Base-by-base conservation (phyloP, 345 rosid species). In the Chamaenerion angustifolium region DNA sequence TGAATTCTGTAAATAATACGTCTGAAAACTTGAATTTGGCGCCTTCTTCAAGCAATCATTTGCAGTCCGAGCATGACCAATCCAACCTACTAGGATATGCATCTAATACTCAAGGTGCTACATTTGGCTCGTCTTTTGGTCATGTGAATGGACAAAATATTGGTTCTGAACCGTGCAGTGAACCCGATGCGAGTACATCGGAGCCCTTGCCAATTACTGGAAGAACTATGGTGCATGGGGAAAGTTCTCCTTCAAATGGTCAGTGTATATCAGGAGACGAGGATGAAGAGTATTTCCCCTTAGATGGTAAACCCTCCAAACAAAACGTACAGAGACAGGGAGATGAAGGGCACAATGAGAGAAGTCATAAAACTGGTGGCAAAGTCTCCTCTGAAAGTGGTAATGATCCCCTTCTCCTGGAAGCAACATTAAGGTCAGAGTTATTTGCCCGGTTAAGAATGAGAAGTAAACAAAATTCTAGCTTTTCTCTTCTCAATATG, bases 161-260 rank as follows among this genome's bases (percentile, higher is more conserved):
- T 79, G 81, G 81, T n/a, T 71, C 82, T 57, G 89, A 80, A 59
- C 83, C 67, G 45, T 76, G 85, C 71, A 87, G 93, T 74, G 95
- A 83, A 57, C 96, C 73, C 15, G 98, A 77, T 78, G 85, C 72
- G 60, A 84, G 96, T 70, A 76, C 82, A 19, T 90, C 93, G 42
- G 98, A 83, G 75, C 79, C 72, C 40, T 66, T 87, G 76, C 78
- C 69, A 56, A 60, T 37, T 70, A 70, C 64, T 64, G 58, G 74
- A 49, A 74, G 67, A 60, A 71, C 65, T 66, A 67, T 54, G 52
- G 60, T 62, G 43, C 73, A 59, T 63, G 64, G 69, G 60, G 61
- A 57, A 58, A 67, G 71, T 68, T 78, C 87, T 55, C 88, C 76
- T 8, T 64, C 77, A 15, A 69, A 67, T 55, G 76, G 73, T 68